phyloP scores from a whole-genome alignment of 768 basidiomycete species.

The Psilocybe tampanensis region DNA sequence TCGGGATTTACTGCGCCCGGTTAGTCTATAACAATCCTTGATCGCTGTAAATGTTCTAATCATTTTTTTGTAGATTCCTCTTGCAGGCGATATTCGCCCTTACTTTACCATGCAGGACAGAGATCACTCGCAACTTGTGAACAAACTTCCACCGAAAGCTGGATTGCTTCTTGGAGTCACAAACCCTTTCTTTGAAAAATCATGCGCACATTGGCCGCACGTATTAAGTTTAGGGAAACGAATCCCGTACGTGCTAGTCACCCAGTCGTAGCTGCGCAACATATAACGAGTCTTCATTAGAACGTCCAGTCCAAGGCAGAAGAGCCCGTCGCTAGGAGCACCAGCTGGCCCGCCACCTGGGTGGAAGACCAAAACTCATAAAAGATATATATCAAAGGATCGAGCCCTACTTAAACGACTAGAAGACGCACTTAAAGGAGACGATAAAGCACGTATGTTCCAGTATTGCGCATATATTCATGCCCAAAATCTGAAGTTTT shows the following conservation, averaged over 20 bases:
- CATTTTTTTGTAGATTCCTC: conserved; percentile 62
- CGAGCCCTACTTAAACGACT: conserved; percentile 69
- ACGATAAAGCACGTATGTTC: conserved; percentile 53
- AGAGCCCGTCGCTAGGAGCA: conserved; percentile 26
- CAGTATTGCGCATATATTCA: neutral
- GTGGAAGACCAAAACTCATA: conserved; percentile 80
- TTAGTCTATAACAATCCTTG: conserved; percentile 31
- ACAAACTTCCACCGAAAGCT: conserved; percentile 76
- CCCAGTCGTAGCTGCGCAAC: neutral
- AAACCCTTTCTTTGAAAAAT: conserved; percentile 83
- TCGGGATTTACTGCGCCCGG: conserved; percentile 82
- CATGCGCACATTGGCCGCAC: conserved; percentile 87
- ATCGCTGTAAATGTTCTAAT: neutral
- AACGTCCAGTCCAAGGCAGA: conserved; percentile 15
- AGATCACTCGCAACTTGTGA: conserved; percentile 77
- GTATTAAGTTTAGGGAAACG: conserved; percentile 67
- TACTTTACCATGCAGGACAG: conserved; percentile 97
- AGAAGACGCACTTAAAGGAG: conserved; percentile 59
- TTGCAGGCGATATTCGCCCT: conserved; percentile 84
- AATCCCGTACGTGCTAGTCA: conserved; percentile 37
- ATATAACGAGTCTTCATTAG: neutral
- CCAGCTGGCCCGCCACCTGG: conserved; percentile 64
- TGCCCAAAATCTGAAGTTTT: neutral
- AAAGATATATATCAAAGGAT: conserved; percentile 86
- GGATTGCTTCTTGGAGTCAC: conserved; percentile 85